Percentiles rank a stretch among this genome's conserved stretches.
These are phyloP conservation scores for Apostasia ramifera DNA, from an alignment of 106 monocot species.

Conservation along the genomic window DNA sequence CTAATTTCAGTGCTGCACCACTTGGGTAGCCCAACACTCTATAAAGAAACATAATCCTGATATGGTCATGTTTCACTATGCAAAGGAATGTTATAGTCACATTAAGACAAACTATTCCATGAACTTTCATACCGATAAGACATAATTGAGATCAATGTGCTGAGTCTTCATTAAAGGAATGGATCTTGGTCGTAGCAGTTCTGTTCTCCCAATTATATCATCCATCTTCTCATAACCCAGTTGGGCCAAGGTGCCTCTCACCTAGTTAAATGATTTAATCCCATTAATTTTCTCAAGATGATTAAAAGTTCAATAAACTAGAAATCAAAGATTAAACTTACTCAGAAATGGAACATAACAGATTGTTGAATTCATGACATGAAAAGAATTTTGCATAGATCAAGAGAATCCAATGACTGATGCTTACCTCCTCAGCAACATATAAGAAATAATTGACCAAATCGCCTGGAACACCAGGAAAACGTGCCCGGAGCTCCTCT, in stretches of 20 bases:
- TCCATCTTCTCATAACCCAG: slow-evolving; percentile 94
- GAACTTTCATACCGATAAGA: slow-evolving; percentile 59
- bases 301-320: neutral
- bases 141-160: slow-evolving; percentile 76
- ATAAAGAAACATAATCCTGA: slow-evolving; percentile 5
- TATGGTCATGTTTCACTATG: neutral
- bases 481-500: slow-evolving; percentile 96
- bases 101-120: neutral
- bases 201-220: slow-evolving; percentile 90
- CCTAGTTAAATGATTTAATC: slow-evolving; percentile 33
- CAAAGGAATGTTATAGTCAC: neutral
- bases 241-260: slow-evolving; percentile 80
- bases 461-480: slow-evolving; percentile 99
- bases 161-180: slow-evolving; percentile 88
- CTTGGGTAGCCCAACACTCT: slow-evolving; percentile 77
- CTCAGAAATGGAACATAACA: neutral
- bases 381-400: neutral
- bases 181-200: slow-evolving; percentile 58
- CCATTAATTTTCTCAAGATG: neutral
- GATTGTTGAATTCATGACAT: neutral
- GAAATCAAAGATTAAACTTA: neutral
- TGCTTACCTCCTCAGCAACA: slow-evolving; percentile 94
- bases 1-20: slow-evolving; percentile 87
- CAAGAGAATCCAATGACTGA: neutral
- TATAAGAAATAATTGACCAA: slow-evolving; percentile 91